Evolutionary conservation across 331 rosid species (phyloP), one percentile per base, ranked within the genome.

Genomic region (Quercus lobata): DNA sequence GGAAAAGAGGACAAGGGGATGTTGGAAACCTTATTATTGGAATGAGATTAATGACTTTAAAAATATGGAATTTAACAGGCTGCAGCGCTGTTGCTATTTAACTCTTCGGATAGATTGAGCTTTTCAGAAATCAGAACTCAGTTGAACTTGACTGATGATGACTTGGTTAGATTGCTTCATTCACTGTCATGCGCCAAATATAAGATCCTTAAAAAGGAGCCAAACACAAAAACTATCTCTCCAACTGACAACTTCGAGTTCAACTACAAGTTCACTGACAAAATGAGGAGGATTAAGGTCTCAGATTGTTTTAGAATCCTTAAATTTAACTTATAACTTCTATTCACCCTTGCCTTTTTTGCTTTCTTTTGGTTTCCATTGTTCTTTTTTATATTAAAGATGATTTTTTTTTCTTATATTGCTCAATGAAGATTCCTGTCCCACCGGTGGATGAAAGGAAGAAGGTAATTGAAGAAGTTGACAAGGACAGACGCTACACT

Each of bases 221-320:
- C 97, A 0, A 85, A 83, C 74, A 84, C 91, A 3, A 93, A 85
- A 86, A 75, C 79, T 6, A 58, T 93, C 79, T 89, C 87, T n/a
- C 74, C 78, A 37, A 82, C 66, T 29, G 97, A 93, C 76, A 75
- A 17, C 79, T 93, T 93, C 49, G 88, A 85, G 86, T 91, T 93
- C 84, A 93, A 93, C 88, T 69, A 82, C 62, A 89, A 93, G 84
- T 93, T 93, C 79, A 88, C 97, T 0, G 98, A 91, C 75, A 85
- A 81, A 84, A 84, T 87, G 96, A 90, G 96, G 86, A 91, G 96
- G 83, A 93, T 93, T 54, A 93, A 90, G 94, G 98, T 93, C 29
- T 73, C 5, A 3, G 54, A 49, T 49, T 49, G 54, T 49, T 49
- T 74, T 54, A 22, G 70, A 11, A 17, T 24, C 21, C 57, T 57